phyloP scores from a whole-genome alignment of 306 rosid species.

The Fragaria iinumae region DNA sequence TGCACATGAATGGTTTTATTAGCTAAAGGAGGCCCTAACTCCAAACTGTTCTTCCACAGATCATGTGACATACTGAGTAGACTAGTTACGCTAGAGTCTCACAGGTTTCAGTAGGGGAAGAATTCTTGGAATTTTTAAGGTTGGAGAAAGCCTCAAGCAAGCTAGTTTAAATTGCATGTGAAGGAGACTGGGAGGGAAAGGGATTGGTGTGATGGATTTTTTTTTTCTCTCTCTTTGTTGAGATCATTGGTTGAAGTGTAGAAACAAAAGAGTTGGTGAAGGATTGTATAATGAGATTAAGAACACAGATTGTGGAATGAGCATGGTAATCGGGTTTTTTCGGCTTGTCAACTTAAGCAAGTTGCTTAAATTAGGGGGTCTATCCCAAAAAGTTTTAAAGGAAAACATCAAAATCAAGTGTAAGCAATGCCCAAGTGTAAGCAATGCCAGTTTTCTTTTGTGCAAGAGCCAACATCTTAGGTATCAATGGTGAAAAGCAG shows the following conservation, averaged over 20 bases:
- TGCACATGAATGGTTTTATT: constrained; percentile 30
- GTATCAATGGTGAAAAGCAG: background rate
- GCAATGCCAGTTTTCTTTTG: background rate
- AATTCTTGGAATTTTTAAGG: constrained; percentile 30
- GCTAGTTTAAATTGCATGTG: background rate
- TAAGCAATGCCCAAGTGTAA: background rate
- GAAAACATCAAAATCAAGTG: constrained; percentile 9
- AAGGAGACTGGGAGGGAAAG: constrained; percentile 1
- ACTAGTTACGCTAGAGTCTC: constrained; percentile 20
- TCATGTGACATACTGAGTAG: constrained; percentile 39
- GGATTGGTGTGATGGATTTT: background rate
- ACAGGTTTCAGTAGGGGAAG: constrained; percentile 40
- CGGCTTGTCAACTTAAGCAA: background rate
- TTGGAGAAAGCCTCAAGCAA: constrained; percentile 19
- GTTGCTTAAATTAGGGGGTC: background rate
- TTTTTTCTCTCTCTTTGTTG: background rate
- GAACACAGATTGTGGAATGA: background rate
- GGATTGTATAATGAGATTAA: background rate
- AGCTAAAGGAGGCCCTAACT: constrained; percentile 7
- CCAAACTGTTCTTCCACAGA: constrained; percentile 23
- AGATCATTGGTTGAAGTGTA: background rate
- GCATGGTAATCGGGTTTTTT: background rate
- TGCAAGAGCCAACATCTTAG: background rate
- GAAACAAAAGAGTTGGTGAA: background rate
- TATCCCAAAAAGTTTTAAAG: background rate